Evolutionary conservation across 2,329 filamentous ascomycete genomes (phyloP).

Genomic region (Fusarium sp.): DNA sequence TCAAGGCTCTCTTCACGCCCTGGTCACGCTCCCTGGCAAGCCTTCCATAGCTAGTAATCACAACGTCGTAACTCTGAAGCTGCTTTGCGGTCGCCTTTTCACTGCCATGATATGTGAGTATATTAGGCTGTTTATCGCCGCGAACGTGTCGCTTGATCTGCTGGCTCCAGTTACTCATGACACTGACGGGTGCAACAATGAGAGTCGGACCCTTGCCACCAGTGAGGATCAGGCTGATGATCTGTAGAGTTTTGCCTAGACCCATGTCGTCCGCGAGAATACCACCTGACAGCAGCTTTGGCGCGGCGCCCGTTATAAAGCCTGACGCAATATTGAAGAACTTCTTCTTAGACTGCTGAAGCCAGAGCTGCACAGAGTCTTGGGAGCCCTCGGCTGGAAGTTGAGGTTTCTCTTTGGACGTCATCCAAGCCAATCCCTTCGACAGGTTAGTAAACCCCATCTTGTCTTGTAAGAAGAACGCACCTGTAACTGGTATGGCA

Average conservation of each 20-base stretch:
- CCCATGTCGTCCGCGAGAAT: constrained; percentile 94
- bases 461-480: constrained; percentile 10
- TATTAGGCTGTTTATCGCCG: constrained; percentile 69
- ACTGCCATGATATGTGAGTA: constrained; percentile 80
- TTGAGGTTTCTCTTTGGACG: constrained; percentile 77
- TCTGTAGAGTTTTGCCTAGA: constrained; percentile 87
- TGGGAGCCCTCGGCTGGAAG: constrained; percentile 69
- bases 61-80: constrained; percentile 76
- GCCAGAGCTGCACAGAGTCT: constrained; percentile 82
- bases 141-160: constrained; percentile 81
- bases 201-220: constrained; percentile 73
- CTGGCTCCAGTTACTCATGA: constrained; percentile 91
- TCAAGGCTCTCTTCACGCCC: constrained; percentile 57
- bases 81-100: constrained; percentile 68
- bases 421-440: constrained; percentile 85
- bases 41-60: constrained; percentile 88
- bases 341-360: constrained; percentile 62
- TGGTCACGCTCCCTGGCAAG: constrained; percentile 73
- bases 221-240: constrained; percentile 81
- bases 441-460: constrained; percentile 37
- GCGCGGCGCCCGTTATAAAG: constrained; percentile 69
- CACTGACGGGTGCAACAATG: constrained; percentile 83
- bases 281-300: constrained; percentile 79
- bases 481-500: constrained; percentile 81
- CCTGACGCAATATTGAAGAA: constrained; percentile 72